Conservation (phyloP, 805 yeast genomes). For the Kregervanrija fluxuum region DNA sequence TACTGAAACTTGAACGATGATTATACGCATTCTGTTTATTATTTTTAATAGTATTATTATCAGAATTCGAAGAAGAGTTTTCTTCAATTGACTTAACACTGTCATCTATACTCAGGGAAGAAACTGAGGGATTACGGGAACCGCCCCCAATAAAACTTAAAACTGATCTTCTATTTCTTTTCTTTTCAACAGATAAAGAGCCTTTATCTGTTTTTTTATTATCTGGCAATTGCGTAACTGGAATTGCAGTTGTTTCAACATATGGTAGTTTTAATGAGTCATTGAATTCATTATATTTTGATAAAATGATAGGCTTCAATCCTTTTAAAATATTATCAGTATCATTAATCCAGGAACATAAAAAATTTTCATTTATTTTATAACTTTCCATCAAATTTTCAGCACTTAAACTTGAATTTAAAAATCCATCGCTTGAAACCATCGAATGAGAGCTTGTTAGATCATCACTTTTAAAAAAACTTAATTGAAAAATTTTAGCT, state of each 20-base stretch:
- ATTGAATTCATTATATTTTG: slow-evolving; percentile 6
- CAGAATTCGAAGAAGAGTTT: too few relatives aligned
- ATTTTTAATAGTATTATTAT: too few relatives aligned
- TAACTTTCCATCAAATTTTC: slow-evolving; percentile 24
- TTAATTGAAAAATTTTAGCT: slow-evolving; percentile 32
- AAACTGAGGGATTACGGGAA: too few relatives aligned
- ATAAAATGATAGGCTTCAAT: slow-evolving; percentile 7
- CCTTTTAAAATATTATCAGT: slow-evolving; percentile 9
- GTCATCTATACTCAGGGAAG: too few relatives aligned
- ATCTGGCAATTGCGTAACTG: slow-evolving; percentile 3
- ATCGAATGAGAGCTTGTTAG: slow-evolving; percentile 9
- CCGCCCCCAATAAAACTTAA: slow-evolving; percentile 11
- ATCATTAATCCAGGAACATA: slow-evolving; percentile 22
- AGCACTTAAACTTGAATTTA: slow-evolving; percentile 13
- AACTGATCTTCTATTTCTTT: slow-evolving; percentile 19
- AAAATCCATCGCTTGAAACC: slow-evolving; percentile 6
- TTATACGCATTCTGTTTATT: too few relatives aligned
- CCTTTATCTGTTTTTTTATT: slow-evolving; percentile 11
- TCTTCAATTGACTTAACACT: too few relatives aligned
- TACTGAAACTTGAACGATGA: too few relatives aligned
- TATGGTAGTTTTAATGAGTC: slow-evolving; percentile 12
- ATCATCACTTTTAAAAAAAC: slow-evolving; percentile 29
- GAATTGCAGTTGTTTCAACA: neutral
- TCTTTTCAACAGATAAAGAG: slow-evolving; percentile 13
- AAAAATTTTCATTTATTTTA: slow-evolving; percentile 21